Evolutionary conservation across 1,284 basidiomycete genomes (phyloP), one percentile per base, ranked within the genome.

Genomic region (Cutaneotrichosporon daszewskae): DNA sequence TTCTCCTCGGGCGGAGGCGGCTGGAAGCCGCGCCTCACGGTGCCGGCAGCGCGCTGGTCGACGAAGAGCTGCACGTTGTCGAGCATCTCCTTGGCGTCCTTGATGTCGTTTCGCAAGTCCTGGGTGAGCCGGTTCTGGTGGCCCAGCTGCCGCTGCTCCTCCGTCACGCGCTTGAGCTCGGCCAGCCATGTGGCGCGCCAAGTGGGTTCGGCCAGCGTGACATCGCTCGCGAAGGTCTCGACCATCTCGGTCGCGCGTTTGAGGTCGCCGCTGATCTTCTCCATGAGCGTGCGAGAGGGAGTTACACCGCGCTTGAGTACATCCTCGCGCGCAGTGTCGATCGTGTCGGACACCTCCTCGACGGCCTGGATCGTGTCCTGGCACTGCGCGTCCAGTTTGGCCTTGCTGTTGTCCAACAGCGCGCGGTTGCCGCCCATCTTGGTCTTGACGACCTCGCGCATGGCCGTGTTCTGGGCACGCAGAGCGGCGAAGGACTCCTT

Each of bases 111-210:
- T 47, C 87, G 76, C 33, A 96, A 76, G 64, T 97, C 94, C 37
- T 77, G 77, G 40, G 94, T 76, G 61, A 96, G 81, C 69, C 92
- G 87, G 68, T 91, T 86, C 64, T 95, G 89, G 60, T 95, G 87
- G 11, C 81, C 83, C 42, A 97, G 75, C 73, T 95, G 86, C 58
- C 92, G 87, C 67, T 98, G 94, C 71, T 98, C 94, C 67, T 96
- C 92, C 34, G 97, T 87, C 49, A 98, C 92, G 56, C 90, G 88
- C 74, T 90, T 86, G 65, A 98, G 71, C 74, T 98, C 94, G 60
- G 87, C 82, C 59, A 88, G 87, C 94, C 94, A 98, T 19, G 92
- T 96, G 77, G 94, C 90, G 75, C 94, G 90, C 94, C 94, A 98
- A 77, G 87, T 87, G 37, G 94, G 91, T 62, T 87, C 91, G 59